Evolutionary conservation across 2,329 filamentous ascomycete genomes (phyloP).

Genomic region (Stemphylium lycopersici): DNA sequence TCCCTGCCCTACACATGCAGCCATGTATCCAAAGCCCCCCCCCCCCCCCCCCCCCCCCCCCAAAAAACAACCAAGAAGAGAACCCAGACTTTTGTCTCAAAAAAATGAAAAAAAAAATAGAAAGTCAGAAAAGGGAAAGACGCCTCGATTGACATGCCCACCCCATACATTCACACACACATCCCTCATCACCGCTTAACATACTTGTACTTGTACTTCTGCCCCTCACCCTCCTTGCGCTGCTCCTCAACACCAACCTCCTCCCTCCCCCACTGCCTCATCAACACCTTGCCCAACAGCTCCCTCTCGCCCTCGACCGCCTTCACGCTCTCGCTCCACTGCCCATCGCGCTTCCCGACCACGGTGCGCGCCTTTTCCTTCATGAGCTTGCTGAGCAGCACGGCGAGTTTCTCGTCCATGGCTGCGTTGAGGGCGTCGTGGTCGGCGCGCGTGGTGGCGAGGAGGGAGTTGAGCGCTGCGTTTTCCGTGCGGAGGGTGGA

Average conservation of each 20-base stretch:
- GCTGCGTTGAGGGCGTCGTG: constrained; percentile 39
- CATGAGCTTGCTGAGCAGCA: constrained; percentile 34
- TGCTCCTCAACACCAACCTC: constrained; percentile 38
- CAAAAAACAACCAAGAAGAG: too few relatives aligned
- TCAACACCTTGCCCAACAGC: constrained; percentile 38
- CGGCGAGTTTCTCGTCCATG: constrained; percentile 43
- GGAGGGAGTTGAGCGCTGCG: constrained; percentile 24
- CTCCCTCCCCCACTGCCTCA: constrained; percentile 47
- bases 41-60: too few relatives aligned
- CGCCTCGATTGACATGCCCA: too few relatives aligned
- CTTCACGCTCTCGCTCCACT: constrained; percentile 40
- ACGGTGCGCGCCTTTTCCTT: constrained; percentile 41
- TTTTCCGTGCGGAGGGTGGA: constrained; percentile 23
- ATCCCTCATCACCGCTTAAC: constrained; percentile 15
- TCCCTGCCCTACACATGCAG: too few relatives aligned
- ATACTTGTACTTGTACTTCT: constrained; percentile 42
- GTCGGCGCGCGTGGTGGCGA: constrained; percentile 30
- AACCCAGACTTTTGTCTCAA: too few relatives aligned
- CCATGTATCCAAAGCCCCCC: too few relatives aligned
- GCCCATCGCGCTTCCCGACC: constrained; percentile 40
- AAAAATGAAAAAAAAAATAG: not conserved
- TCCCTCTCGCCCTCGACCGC: constrained; percentile 35
- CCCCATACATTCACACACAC: not conserved
- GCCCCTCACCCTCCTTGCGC: constrained; percentile 25
- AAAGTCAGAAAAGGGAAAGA: not conserved